Percentiles rank a stretch among this genome's conserved stretches.
Evolutionary conservation across 176 grass and related monocot species (phyloP).

Genomic region (Thalia dealbata): DNA sequence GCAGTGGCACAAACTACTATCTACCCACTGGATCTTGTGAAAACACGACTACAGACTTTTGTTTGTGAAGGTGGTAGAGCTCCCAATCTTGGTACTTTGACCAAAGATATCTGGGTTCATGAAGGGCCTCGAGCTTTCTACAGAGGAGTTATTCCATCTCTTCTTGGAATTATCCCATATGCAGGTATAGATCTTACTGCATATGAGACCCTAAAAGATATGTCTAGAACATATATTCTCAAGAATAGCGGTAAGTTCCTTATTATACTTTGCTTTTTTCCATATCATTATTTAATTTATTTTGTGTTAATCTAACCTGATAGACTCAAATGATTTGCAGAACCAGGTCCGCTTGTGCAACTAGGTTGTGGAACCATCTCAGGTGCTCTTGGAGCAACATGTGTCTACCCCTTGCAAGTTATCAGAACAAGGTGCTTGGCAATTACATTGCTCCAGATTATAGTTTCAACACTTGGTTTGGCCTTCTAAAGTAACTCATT

Average conservation of each 20-base stretch:
- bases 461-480: constrained; percentile 2
- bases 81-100: constrained; percentile 45
- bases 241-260: constrained; percentile 52
- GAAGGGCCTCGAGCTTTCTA: constrained; percentile 86
- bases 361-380: constrained; percentile 79
- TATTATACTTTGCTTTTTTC: constrained; percentile 9
- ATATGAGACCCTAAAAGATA: constrained; percentile 87
- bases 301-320: not conserved
- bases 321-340: constrained; percentile 29
- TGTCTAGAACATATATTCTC: constrained; percentile 71
- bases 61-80: constrained; percentile 37
- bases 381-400: constrained; percentile 76
- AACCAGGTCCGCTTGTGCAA: constrained; percentile 76
- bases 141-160: constrained; percentile 67
- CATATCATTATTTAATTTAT: not conserved
- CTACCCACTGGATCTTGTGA: constrained; percentile 82
- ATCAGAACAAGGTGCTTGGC: constrained; percentile 68
- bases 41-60: constrained; percentile 65
- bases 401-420: constrained; percentile 84
- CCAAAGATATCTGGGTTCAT: constrained; percentile 59
- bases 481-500: constrained; percentile 7
- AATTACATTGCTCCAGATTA: not conserved
- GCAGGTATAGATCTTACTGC: constrained; percentile 85
- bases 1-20: constrained; percentile 67
- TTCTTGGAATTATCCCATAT: constrained; percentile 87